Evolutionary conservation across 176 grass and related monocot genomes (phyloP), one percentile per base, ranked within the genome.

Genomic region (Urochloa ruziziensis): DNA sequence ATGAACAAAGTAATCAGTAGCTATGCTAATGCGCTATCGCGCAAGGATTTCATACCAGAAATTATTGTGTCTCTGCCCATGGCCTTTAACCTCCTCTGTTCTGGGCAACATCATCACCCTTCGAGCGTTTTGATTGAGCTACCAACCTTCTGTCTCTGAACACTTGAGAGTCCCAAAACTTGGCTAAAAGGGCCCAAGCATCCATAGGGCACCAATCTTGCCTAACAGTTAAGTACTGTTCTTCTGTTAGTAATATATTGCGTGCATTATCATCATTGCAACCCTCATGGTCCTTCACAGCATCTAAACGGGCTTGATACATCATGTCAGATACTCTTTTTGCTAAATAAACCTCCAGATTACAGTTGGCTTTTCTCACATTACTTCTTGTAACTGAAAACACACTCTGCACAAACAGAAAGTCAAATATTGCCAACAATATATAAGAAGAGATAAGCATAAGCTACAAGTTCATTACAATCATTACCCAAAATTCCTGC

Each of bases 261-360:
- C 47, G 24, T 54, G 78, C 63, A 7, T 37, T 0, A 0, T 5
- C n/a, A 16, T 80, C 33, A 67, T 80, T 15, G 7, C 24, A 24
- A 3, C 24, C 33, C 4, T 54, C 63, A 67, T 39, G 59, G 1
- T 11, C 2, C 46, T 80, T 80, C 16, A 54, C 61, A 67, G 46
- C 30, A 80, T 80, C 62, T 11, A 67, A 48, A 27, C 14, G 62
- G 35, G 78, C 78, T 52, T 53, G 62, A n/a, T 80, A 52, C 32
- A 80, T 25, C 19, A 37, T 27, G 10, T 67, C 46, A n/a, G 15
- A 27, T n/a, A 80, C 78, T 17, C 32, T 34, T 18, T 48, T 65
- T 10, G 5, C 17, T 33, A 9, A 32, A 39, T 25, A 67, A 1
- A 21, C 2, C 15, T 67, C 46, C 2, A 80, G 24, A 11, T 67